Conservation (phyloP, 2,329 filamentous ascomycete genomes). For the Dactylellina sp. region DNA sequence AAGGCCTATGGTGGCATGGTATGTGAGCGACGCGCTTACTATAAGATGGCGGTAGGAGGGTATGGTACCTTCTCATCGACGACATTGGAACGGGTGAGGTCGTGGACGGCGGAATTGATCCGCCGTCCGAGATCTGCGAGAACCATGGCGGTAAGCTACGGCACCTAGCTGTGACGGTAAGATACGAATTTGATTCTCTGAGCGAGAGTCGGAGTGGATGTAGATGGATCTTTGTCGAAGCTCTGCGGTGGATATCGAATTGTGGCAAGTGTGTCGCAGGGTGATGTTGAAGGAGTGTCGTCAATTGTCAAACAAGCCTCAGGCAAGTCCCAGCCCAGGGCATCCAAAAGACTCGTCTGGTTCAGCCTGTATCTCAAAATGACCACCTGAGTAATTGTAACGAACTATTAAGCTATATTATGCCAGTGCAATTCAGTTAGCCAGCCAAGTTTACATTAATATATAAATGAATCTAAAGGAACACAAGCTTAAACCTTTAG, state of each 20-base stretch:
- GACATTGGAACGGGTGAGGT: constrained; percentile 90
- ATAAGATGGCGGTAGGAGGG: constrained; percentile 20
- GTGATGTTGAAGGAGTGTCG: constrained; percentile 9
- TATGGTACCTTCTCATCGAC: constrained; percentile 87
- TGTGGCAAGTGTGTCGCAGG: constrained; percentile 7
- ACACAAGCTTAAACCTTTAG: too few relatives aligned
- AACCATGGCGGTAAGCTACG: constrained; percentile 75
- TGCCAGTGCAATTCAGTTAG: too few relatives aligned
- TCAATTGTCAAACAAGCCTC: background rate
- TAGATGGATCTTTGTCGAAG: background rate
- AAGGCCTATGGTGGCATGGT: constrained; percentile 74
- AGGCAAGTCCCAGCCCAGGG: background rate
- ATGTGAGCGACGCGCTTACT: constrained; percentile 15
- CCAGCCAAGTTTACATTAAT: too few relatives aligned
- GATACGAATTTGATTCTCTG: too few relatives aligned
- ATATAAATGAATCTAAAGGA: too few relatives aligned
- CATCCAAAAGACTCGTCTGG: too few relatives aligned
- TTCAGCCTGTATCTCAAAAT: too few relatives aligned
- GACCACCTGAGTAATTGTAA: too few relatives aligned
- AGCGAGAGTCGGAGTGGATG: background rate
- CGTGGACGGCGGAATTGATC: constrained; percentile 95
- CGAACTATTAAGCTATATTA: too few relatives aligned
- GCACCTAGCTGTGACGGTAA: background rate
- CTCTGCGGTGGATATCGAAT: too few relatives aligned
- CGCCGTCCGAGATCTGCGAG: constrained; percentile 98